These are phyloP conservation scores for Suhomyces kilbournensis DNA, from an alignment of 805 yeast species.

Conservation along the genomic window DNA sequence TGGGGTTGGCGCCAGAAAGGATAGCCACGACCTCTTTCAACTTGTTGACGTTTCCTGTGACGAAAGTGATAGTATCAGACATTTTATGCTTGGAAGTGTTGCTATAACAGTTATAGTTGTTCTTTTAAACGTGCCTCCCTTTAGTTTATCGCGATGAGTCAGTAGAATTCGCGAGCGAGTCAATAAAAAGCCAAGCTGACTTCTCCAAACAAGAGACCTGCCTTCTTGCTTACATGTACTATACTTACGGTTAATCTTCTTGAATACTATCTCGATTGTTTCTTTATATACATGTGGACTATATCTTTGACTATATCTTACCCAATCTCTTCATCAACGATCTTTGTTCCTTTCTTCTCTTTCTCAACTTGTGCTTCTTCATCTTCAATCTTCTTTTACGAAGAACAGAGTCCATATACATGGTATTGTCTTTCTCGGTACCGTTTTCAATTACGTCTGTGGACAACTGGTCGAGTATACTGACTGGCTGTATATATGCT, in stretches of 20 bases:
- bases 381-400: constrained; percentile 89
- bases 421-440: constrained; percentile 22
- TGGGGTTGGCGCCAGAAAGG: constrained; percentile 41
- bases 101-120: neutral
- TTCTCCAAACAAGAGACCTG: neutral
- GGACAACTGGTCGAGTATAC: constrained; percentile 4
- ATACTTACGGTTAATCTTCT: neutral
- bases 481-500: constrained; percentile 1
- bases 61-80: constrained; percentile 53
- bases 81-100: neutral
- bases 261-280: neutral
- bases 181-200: neutral
- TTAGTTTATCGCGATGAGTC: neutral
- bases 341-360: constrained; percentile 93
- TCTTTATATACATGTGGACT: constrained; percentile 3
- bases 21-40: constrained; percentile 80
- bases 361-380: constrained; percentile 96
- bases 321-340: constrained; percentile 72
- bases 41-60: constrained; percentile 88
- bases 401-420: constrained; percentile 64
- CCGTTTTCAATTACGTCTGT: constrained; percentile 1
- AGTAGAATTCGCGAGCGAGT: neutral
- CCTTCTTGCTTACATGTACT: neutral
- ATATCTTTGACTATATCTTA: constrained; percentile 37
- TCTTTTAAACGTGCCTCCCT: neutral